Evolutionary conservation across 805 yeast species (phyloP), one percentile per base, ranked within the genome.

Genomic region (Ascoidea rubescens): DNA sequence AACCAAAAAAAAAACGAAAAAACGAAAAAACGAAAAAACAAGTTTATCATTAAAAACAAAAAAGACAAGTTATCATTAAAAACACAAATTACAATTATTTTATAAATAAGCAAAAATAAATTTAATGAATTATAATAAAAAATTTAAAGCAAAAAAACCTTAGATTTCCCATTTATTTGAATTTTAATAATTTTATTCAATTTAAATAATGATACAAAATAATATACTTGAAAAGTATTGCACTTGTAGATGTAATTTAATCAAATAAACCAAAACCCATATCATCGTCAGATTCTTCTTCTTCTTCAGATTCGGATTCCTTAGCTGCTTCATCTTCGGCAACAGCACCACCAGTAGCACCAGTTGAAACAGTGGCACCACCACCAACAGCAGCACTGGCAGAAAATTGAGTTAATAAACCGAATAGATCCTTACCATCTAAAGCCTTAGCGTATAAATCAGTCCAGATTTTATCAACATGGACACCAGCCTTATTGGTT

Each of bases 181-280:
- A 21, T 21, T 21, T 21, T 21, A 21, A 21, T 21, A 3, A 21
- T 21, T 21, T 21, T 21, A 21, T 21, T 21, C 28, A 21, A 21
- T 21, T 21, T 21, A 21, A 21, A 21, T 21, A 21, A 21, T 21
- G 28, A 21, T 21, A 21, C 28, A 21, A 21, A 21, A 3, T 21
- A 21, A 21, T 21, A 21, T 21, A 21, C 28, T 21, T 21, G 28
- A 21, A 21, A 21, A 21, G 28, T 21, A 21, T 21, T 21, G 28
- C 28, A 21, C 3, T 3, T 21, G 28, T 21, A 21, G 28, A 21
- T 21, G 28, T 21, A 21, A 61, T 60, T 71, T 87, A 87, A 76
- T 86, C 95, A 80, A 87, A 87, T 72, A 87, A 82, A 74, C 90
- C 91, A 87, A 84, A 82, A 69, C 96, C 96, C 95, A 88, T 87